Conservation (phyloP, 129 eudicot species). For the Deinandra increscens region DNA sequence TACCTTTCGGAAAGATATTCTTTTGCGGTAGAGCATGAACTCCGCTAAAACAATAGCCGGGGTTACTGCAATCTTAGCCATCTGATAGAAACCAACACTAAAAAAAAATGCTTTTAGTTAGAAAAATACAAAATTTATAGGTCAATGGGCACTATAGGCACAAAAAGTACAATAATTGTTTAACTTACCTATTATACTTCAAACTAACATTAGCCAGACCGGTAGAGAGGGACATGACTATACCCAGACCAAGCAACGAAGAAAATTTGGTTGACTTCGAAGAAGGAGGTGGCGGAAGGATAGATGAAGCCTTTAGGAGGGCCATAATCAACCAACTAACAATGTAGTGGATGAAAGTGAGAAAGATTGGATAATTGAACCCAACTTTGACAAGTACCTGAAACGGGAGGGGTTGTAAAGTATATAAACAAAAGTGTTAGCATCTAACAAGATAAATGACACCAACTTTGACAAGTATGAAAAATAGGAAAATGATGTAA, state of each 20-base stretch:
- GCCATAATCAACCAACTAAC: conserved; percentile 97
- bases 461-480: background rate
- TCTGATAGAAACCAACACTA: conserved; percentile 99
- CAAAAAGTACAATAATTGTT: background rate
- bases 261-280: conserved; percentile 72
- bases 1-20: conserved; percentile 77
- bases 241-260: conserved; percentile 73
- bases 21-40: conserved; percentile 73
- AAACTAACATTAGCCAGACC: conserved; percentile 98
- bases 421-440: background rate
- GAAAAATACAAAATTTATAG: background rate
- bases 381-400: conserved; percentile 96
- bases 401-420: conserved; percentile 13
- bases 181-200: conserved; percentile 81
- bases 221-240: conserved; percentile 94
- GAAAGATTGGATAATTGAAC: conserved; percentile 91
- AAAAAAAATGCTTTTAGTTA: conserved; percentile 23
- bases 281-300: conserved; percentile 79
- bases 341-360: conserved; percentile 87
- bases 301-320: conserved; percentile 63
- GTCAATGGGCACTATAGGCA: background rate
- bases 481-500: conserved; percentile 18
- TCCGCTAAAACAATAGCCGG: conserved; percentile 97
- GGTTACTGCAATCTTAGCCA: conserved; percentile 99
- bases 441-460: background rate